Evolutionary conservation across 2,329 filamentous ascomycete species (phyloP), one percentile per base, ranked within the genome.

Genomic region (Aureobasidium melanogenum): DNA sequence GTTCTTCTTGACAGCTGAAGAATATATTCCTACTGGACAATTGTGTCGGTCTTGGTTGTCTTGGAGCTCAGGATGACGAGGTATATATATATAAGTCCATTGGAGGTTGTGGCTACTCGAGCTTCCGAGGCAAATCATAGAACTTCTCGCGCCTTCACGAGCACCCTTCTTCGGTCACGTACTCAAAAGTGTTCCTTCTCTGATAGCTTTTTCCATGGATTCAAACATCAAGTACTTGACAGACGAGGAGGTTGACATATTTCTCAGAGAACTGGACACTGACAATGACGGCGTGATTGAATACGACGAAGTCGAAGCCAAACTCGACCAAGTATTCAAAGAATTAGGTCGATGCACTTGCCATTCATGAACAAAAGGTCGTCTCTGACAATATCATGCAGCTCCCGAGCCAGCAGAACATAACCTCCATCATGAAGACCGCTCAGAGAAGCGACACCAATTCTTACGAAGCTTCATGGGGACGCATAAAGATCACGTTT

Each of bases 381-480:
- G n/a, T 39, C 4, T 17, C 22, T 52, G 22, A 52, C 68, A 71
- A 79, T 41, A 76, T 26, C 6, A 82, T 65, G 73, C 84, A 54
- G 75, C 76, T 5, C 78, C 80, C 0, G 73, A 78, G 57, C 71
- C 78, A 3, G 71, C 76, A 57, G 69, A 73, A 15, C 76, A 83
- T 63, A 70, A 82, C 62, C 69, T 81, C 3, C 69, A 77, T 66
- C 69, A 77, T 66, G 66, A 67, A 14, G 58, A 62, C 1, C 65
- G 68, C 39, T 52, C 64, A 43, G 71, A 75, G 63, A 75, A 73
- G 7, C 75, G 80, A 36, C 81, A 83, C 64, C 72, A 73, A 2
- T 84, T 84, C 50, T 72, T 84, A 0, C 74, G 77, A n/a, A 74
- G 71, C 50, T 73, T 84, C 60, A 79, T 84, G 66, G 75, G 75